A percentile compares a stretch with the other conserved stretches of the same genome.
Conservation (phyloP, 257 asterid species). For the Thymus mandschuricus region DNA sequence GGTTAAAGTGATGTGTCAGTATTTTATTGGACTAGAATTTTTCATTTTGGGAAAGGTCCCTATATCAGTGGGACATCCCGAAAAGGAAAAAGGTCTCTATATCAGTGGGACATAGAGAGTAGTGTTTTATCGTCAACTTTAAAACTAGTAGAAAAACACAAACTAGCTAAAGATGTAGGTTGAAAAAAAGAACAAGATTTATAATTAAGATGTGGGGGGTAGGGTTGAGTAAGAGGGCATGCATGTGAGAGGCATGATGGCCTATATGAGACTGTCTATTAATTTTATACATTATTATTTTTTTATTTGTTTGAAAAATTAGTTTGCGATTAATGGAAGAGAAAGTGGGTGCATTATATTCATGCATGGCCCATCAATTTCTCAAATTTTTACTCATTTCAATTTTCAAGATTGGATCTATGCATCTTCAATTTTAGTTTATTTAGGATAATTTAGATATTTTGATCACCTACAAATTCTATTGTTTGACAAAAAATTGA, state of each 20-base stretch:
- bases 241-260: slow-evolving; percentile 66
- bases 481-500: no score
- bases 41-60: no score
- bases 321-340: not conserved
- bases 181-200: not conserved
- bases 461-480: no score
- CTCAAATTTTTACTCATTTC: not conserved
- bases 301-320: not conserved
- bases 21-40: no score
- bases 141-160: no score
- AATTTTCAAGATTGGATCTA: not conserved
- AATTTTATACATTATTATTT: not conserved
- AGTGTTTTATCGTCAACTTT: no score
- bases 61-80: no score
- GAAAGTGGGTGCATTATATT: slow-evolving; percentile 1
- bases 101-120: no score
- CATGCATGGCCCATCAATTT: slow-evolving; percentile 14
- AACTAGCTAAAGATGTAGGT: not conserved
- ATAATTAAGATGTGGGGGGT: not conserved
- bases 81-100: no score
- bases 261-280: slow-evolving; percentile 37
- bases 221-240: slow-evolving; percentile 39
- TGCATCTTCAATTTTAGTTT: not conserved
- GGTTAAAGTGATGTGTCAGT: no score
- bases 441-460: no score